Evolutionary conservation across 805 yeast genomes (phyloP).

Genomic region (Geotrichum ghanense): DNA sequence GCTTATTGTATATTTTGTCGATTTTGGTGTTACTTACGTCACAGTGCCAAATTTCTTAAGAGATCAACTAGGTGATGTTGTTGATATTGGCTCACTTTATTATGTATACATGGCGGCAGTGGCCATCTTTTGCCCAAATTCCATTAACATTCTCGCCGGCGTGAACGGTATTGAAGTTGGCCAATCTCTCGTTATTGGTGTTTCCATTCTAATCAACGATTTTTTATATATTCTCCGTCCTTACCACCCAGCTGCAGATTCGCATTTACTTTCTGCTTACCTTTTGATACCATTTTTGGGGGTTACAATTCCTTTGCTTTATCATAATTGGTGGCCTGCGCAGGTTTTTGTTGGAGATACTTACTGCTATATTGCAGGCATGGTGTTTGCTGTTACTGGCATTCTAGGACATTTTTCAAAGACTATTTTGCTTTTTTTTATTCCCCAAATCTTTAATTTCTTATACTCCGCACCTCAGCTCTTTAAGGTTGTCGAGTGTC

Average conservation of each 20-base stretch:
- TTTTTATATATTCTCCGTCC: constrained; percentile 43
- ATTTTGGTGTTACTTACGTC: constrained; percentile 84
- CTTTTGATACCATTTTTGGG: constrained; percentile 80
- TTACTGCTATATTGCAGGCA: constrained; percentile 94
- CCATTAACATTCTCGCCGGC: constrained; percentile 93
- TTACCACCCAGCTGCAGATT: constrained; percentile 50
- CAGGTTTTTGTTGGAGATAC: constrained; percentile 95
- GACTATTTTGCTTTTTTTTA: constrained; percentile 71
- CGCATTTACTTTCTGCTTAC: constrained; percentile 74
- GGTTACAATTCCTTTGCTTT: constrained; percentile 63
- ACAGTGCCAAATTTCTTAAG: constrained; percentile 44
- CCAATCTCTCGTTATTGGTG: constrained; percentile 70
- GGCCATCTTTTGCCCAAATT: constrained; percentile 90
- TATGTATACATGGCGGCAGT: constrained; percentile 85
- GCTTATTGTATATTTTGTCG: constrained; percentile 82
- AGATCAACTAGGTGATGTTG: constrained; percentile 22
- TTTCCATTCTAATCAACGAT: constrained; percentile 68
- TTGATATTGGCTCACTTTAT: constrained; percentile 72
- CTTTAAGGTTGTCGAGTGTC: constrained; percentile 80
- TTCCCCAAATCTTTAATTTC: constrained; percentile 88
- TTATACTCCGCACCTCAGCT: constrained; percentile 87
- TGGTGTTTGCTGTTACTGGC: constrained; percentile 97
- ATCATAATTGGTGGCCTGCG: constrained; percentile 85
- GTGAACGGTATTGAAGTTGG: constrained; percentile 95
- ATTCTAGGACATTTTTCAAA: constrained; percentile 94